These are phyloP conservation scores for Penicillium parvum DNA, from an alignment of 495 filamentous ascomycete species.

Conservation along the genomic window DNA sequence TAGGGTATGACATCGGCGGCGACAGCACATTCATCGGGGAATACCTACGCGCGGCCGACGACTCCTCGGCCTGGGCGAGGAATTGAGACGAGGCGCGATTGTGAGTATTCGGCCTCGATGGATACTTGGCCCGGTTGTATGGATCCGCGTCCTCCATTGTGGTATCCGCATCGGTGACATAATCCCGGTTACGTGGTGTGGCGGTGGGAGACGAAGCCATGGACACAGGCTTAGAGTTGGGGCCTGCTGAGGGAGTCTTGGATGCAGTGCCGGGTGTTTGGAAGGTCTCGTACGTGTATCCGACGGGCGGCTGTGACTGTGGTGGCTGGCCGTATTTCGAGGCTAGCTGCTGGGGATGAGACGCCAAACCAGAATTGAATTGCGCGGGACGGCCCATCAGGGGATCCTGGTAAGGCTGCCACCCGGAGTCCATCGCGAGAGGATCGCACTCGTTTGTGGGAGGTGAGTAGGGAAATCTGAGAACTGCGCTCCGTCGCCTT, in stretches of 20 bases:
- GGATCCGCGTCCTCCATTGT: constrained; percentile 90
- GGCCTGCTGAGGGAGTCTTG: constrained; percentile 45
- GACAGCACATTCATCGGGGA: constrained; percentile 87
- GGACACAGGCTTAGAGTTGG: constrained; percentile 51
- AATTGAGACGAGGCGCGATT: constrained; percentile 60
- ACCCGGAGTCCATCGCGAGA: constrained; percentile 46
- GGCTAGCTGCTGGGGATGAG: constrained; percentile 37
- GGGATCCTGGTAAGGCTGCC: constrained; percentile 50
- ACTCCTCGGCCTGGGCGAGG: constrained; percentile 64
- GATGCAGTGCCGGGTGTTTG: constrained; percentile 46
- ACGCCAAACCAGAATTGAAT: constrained; percentile 38
- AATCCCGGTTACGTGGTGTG: constrained; percentile 64
- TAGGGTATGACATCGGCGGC: constrained; percentile 53
- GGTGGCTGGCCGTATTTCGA: constrained; percentile 48
- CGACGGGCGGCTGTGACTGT: constrained; percentile 56
- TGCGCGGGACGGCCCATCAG: constrained; percentile 41
- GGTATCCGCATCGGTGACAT: constrained; percentile 70
- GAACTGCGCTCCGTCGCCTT: constrained; percentile 12
- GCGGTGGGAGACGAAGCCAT: constrained; percentile 61
- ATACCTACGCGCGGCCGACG: constrained; percentile 82
- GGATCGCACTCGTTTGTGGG: not conserved
- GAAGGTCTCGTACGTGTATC: constrained; percentile 73
- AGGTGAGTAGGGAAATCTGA: constrained; percentile 1
- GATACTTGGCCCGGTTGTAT: constrained; percentile 77
- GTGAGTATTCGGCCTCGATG: constrained; percentile 62